Evolutionary conservation across 2,329 filamentous ascomycete species (phyloP).

Genomic region (Sporothrix pseudoabietina): DNA sequence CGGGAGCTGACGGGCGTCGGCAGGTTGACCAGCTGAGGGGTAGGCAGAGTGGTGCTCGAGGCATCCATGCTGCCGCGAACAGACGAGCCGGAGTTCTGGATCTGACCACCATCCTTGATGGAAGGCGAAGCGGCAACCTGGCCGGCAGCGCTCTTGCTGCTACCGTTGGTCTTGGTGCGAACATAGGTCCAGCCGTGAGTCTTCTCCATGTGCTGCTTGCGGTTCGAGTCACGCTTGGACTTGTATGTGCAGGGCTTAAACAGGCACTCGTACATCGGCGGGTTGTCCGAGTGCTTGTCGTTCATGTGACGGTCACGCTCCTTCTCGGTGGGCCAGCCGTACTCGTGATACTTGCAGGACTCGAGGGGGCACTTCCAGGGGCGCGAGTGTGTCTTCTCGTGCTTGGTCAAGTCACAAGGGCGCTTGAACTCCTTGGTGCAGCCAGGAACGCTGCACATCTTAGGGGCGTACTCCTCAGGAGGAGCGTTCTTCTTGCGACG

Average conservation of each 20-base stretch:
- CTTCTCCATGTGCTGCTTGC: constrained; percentile 99
- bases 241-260: constrained; percentile 87
- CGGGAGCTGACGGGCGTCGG: constrained; percentile 64
- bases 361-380: constrained; percentile 88
- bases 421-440: constrained; percentile 95
- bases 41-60: constrained; percentile 53
- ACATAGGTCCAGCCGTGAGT: constrained; percentile 88
- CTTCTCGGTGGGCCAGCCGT: constrained; percentile 96
- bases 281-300: constrained; percentile 85
- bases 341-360: constrained; percentile 85
- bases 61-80: constrained; percentile 44
- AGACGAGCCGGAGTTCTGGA: neutral
- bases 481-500: constrained; percentile 91
- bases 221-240: constrained; percentile 94
- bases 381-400: constrained; percentile 95
- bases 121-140: neutral
- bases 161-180: constrained; percentile 89
- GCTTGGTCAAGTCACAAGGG: constrained; percentile 96
- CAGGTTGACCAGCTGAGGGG: constrained; percentile 63
- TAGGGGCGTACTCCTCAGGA: constrained; percentile 77
- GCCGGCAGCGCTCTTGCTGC: constrained; percentile 47
- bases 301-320: constrained; percentile 95
- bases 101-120: neutral
- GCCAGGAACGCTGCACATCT: constrained; percentile 71
- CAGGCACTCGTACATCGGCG: constrained; percentile 79